Evolutionary conservation across 768 basidiomycete species (phyloP).

Genomic region (Rhodotorula graminis): DNA sequence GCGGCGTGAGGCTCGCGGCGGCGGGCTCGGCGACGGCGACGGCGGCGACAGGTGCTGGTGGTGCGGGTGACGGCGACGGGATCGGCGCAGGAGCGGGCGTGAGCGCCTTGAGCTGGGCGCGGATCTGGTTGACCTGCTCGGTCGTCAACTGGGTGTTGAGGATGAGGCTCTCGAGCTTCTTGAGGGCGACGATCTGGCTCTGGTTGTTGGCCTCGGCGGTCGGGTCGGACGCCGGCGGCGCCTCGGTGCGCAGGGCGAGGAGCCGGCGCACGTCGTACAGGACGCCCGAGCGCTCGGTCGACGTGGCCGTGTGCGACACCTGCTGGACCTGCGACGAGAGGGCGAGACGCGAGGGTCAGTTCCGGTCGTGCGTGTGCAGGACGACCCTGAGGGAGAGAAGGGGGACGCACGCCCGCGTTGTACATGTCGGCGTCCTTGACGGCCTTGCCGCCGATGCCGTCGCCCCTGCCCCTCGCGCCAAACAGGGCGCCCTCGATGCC

Average conservation of each 20-base stretch:
- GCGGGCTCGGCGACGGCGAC: slow-evolving; percentile 13
- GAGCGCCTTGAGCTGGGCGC: slow-evolving; percentile 45
- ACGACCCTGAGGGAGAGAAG: neutral
- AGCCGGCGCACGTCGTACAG: slow-evolving; percentile 38
- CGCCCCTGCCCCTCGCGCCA: slow-evolving; percentile 39
- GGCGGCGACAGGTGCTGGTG: slow-evolving; percentile 42
- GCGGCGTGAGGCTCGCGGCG: slow-evolving; percentile 8
- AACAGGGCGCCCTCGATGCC: slow-evolving; percentile 63
- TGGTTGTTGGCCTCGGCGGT: slow-evolving; percentile 61
- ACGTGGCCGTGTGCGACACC: slow-evolving; percentile 24
- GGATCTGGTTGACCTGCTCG: slow-evolving; percentile 46
- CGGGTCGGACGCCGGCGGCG: slow-evolving; percentile 53
- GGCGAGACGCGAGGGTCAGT: no score
- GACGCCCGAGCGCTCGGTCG: slow-evolving; percentile 38
- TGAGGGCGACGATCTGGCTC: slow-evolving; percentile 70
- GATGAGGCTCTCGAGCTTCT: slow-evolving; percentile 53
- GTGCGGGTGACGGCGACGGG: slow-evolving; percentile 37
- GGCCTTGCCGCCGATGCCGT: slow-evolving; percentile 8
- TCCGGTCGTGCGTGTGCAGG: no score
- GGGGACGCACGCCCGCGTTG: slow-evolving; percentile 33
- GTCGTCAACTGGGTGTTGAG: slow-evolving; percentile 58
- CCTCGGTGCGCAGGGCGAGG: slow-evolving; percentile 26
- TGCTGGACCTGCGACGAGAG: slow-evolving; percentile 33
- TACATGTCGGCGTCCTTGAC: slow-evolving; percentile 64
- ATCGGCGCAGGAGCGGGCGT: slow-evolving; percentile 45